Conservation (phyloP, 148 eudicot genomes). For the Drosera capensis region DNA sequence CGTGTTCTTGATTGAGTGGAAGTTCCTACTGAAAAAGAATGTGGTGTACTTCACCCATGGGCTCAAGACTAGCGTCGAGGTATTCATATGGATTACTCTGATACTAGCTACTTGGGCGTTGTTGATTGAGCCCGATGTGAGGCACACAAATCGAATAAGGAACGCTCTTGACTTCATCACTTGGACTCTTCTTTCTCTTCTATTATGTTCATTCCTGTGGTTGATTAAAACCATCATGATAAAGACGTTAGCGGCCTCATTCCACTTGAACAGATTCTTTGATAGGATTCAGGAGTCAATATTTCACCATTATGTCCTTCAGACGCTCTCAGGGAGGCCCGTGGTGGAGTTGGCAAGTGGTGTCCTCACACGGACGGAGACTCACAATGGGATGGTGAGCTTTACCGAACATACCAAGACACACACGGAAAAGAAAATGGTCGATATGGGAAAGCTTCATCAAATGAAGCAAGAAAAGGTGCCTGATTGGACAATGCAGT, state of each 20-base stretch:
- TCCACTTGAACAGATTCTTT: slow-evolving; percentile 70
- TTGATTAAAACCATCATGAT: slow-evolving; percentile 56
- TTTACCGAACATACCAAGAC: slow-evolving; percentile 19
- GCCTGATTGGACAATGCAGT: slow-evolving; percentile 80
- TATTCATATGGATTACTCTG: slow-evolving; percentile 51
- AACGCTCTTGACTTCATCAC: slow-evolving; percentile 26
- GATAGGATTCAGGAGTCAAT: slow-evolving; percentile 70
- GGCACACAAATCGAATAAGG: slow-evolving; percentile 6
- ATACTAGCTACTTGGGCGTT: slow-evolving; percentile 63
- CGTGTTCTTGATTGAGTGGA: slow-evolving; percentile 66
- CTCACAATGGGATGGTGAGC: slow-evolving; percentile 23
- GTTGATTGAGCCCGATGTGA: slow-evolving; percentile 23
- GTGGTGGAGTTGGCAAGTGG: slow-evolving; percentile 21
- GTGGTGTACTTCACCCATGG: slow-evolving; percentile 72
- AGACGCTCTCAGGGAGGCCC: slow-evolving; percentile 57
- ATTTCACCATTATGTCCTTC: slow-evolving; percentile 61
- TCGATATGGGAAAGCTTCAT: slow-evolving; percentile 60
- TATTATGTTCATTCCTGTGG: slow-evolving; percentile 58
- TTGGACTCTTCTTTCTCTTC: slow-evolving; percentile 34
- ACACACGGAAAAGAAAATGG: slow-evolving; percentile 22
- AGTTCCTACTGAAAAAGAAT: slow-evolving; percentile 51
- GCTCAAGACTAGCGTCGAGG: slow-evolving; percentile 51
- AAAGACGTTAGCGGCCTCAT: slow-evolving; percentile 67
- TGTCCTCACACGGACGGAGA: slow-evolving; percentile 20
- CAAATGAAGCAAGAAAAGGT: slow-evolving; percentile 71